Percentiles rank a stretch among this genome's conserved stretches.
Evolutionary conservation across 257 asterid genomes (phyloP).

Genomic region (Gentiana dahurica): DNA sequence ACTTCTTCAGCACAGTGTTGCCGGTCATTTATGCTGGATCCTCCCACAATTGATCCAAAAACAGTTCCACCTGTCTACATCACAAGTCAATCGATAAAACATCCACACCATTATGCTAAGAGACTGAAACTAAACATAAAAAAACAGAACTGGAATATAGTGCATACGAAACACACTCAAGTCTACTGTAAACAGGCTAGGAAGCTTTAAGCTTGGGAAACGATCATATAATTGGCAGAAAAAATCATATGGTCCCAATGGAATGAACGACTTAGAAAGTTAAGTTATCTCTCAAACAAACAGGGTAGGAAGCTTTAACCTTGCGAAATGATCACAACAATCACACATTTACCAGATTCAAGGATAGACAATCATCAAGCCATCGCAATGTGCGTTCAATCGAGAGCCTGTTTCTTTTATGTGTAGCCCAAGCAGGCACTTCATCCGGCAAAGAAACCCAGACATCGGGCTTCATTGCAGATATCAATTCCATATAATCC

Average conservation of each 20-base stretch:
- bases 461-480: slow-evolving; percentile 70
- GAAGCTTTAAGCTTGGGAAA: no score
- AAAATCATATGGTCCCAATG: no score
- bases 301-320: no score
- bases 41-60: slow-evolving; percentile 94
- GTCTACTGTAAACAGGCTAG: background rate
- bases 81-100: slow-evolving; percentile 6
- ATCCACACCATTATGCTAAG: background rate
- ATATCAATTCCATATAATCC: slow-evolving; percentile 58
- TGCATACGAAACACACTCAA: background rate
- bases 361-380: slow-evolving; percentile 72
- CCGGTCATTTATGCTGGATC: slow-evolving; percentile 59
- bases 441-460: slow-evolving; percentile 87
- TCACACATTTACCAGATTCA: slow-evolving; percentile 9
- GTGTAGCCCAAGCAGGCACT: slow-evolving; percentile 92
- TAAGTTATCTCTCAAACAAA: no score
- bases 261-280: no score
- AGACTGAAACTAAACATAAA: no score
- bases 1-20: slow-evolving; percentile 76
- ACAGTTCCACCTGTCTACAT: slow-evolving; percentile 60
- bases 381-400: slow-evolving; percentile 82
- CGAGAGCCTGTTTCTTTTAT: slow-evolving; percentile 64
- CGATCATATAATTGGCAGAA: no score
- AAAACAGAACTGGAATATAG: background rate
- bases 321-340: no score